phyloP scores from a whole-genome alignment of 2,329 filamentous ascomycete genomes.

The Diaporthe vaccinii region DNA sequence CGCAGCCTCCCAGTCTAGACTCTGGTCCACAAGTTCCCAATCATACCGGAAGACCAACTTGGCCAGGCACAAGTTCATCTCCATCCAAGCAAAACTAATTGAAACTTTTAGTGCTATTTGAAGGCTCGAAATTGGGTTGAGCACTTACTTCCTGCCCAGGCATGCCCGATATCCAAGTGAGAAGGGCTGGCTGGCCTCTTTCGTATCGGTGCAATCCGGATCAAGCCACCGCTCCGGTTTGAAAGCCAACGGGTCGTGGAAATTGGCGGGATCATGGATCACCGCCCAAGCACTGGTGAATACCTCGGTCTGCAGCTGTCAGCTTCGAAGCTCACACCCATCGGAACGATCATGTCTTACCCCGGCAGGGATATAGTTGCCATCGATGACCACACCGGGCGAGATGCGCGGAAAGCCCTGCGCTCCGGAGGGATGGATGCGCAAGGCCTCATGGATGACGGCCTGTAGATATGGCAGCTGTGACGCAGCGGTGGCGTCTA shows the following conservation, averaged over 20 bases:
- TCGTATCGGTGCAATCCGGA: conserved; percentile 3
- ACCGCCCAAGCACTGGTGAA: conserved; percentile 13
- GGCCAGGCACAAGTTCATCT: neutral
- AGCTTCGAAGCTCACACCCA: neutral
- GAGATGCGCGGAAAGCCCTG: conserved; percentile 2
- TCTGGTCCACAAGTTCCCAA: neutral
- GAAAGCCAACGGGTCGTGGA: conserved; percentile 1
- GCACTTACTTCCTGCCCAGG: neutral
- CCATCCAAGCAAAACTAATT: conserved; percentile 7
- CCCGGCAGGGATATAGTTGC: neutral
- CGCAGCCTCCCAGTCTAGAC: conserved; percentile 9
- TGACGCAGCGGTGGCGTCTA: neutral
- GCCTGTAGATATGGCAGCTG: conserved; percentile 39
- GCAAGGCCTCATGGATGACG: conserved; percentile 43
- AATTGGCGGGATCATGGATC: neutral
- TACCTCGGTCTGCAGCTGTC: conserved; percentile 1
- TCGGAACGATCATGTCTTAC: neutral
- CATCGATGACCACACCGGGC: neutral
- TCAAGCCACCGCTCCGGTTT: conserved; percentile 30
- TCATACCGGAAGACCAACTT: conserved; percentile 17
- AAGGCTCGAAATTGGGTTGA: accelerated
- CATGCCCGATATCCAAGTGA: conserved; percentile 10
- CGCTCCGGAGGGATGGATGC: conserved; percentile 42
- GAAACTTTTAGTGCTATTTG: neutral
- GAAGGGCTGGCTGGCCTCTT: conserved; percentile 19